phyloP scores from a whole-genome alignment of 2,329 filamentous ascomycete species.

The Pseudogymnoascus sp. region DNA sequence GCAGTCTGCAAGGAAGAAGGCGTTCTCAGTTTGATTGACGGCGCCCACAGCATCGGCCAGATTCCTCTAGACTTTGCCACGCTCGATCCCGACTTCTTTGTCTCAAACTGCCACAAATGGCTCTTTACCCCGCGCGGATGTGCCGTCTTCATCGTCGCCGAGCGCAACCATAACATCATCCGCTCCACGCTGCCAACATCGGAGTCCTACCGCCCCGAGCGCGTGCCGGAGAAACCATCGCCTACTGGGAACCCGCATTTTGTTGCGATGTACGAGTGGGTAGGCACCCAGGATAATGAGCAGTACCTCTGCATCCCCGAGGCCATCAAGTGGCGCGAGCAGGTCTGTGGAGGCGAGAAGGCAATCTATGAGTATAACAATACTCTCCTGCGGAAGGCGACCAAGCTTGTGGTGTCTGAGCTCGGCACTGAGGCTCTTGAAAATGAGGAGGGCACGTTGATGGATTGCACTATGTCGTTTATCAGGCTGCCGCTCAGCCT shows the following conservation, averaged over 20 bases:
- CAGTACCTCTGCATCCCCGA: slow-evolving; percentile 67
- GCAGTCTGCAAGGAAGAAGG: slow-evolving; percentile 58
- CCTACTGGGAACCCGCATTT: slow-evolving; percentile 49
- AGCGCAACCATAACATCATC: slow-evolving; percentile 69
- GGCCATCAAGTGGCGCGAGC: slow-evolving; percentile 62
- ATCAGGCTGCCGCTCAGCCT: slow-evolving; percentile 16
- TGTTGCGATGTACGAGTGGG: slow-evolving; percentile 66
- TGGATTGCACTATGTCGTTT: background rate
- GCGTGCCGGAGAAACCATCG: slow-evolving; percentile 20
- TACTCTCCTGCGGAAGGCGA: slow-evolving; percentile 58
- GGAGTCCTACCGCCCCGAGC: slow-evolving; percentile 61
- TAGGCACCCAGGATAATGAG: slow-evolving; percentile 67
- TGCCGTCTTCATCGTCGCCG: slow-evolving; percentile 73
- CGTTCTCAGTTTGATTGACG: slow-evolving; percentile 72
- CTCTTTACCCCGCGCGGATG: slow-evolving; percentile 73
- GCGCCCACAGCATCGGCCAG: slow-evolving; percentile 78
- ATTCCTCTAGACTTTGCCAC: slow-evolving; percentile 60
- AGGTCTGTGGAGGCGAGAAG: slow-evolving; percentile 67
- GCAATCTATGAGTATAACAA: slow-evolving; percentile 58
- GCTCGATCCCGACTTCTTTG: slow-evolving; percentile 77
- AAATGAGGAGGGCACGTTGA: slow-evolving; percentile 36
- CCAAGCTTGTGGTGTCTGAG: slow-evolving; percentile 49
- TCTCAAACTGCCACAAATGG: slow-evolving; percentile 90
- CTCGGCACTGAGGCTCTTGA: slow-evolving; percentile 69
- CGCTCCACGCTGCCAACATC: slow-evolving; percentile 71